Percentiles rank a stretch among this genome's conserved stretches.
phyloP scores from a whole-genome alignment of 2,329 filamentous ascomycete genomes.

The Cordyceps cateniannulata region DNA sequence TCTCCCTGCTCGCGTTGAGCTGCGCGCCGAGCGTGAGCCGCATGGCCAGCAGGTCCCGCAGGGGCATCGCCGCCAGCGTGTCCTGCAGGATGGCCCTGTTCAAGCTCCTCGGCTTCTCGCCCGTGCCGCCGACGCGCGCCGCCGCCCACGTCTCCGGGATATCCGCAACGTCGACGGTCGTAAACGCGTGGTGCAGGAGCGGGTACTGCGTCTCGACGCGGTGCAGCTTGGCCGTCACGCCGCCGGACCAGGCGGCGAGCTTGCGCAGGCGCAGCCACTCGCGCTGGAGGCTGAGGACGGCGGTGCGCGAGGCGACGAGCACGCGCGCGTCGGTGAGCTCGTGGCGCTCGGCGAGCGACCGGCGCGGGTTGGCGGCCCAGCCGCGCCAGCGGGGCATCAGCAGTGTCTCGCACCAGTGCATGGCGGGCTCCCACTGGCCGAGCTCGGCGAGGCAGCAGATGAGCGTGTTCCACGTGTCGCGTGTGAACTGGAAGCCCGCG shows the following conservation, averaged over 20 bases:
- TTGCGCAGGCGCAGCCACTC: constrained; percentile 45
- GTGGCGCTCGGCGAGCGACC: constrained; percentile 5
- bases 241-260: constrained; percentile 41
- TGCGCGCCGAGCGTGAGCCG: constrained; percentile 17
- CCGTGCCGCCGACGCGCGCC: neutral
- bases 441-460: constrained; percentile 60
- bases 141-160: constrained; percentile 21
- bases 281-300: constrained; percentile 42
- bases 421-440: constrained; percentile 58
- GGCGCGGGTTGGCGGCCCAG: constrained; percentile 44
- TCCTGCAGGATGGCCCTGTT: constrained; percentile 24
- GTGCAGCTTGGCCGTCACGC: constrained; percentile 33
- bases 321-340: constrained; percentile 27
- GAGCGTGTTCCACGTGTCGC: constrained; percentile 73
- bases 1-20: constrained; percentile 10
- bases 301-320: constrained; percentile 27
- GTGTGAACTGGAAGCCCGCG: constrained; percentile 68
- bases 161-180: constrained; percentile 24
- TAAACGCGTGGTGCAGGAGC: constrained; percentile 34
- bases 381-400: constrained; percentile 76
- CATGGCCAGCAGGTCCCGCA: constrained; percentile 24
- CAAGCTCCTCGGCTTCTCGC: constrained; percentile 16
- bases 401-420: constrained; percentile 64
- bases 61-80: constrained; percentile 19
- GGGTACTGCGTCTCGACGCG: constrained; percentile 35